Base-by-base conservation (phyloP, 257 asterid genomes). In the Penstemon davidsonii region DNA sequence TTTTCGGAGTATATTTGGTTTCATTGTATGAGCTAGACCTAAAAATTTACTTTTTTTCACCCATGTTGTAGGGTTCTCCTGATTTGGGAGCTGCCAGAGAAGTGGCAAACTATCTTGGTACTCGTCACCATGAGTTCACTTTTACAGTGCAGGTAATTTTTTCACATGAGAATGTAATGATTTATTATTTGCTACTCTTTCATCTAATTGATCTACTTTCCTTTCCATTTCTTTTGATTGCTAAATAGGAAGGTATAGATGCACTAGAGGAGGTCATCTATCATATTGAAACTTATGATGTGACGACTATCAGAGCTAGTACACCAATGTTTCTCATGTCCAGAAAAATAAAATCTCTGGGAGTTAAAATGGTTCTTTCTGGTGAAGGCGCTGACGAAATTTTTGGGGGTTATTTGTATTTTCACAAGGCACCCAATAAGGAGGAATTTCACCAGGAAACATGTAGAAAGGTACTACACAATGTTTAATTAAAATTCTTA, bases 361-460 rank as follows among this genome's bases (percentile, higher is more conserved):
- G 98, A 67, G 98, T 94, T 67, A 94, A 94, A 79, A 87, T 94
- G 99, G 99, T 91, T 79, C 82, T 94, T 61, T 94, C 99, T 64
- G 98, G 99, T 71, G 99, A 94, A 94, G 99, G 99, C 60, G 83
- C 98, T 54, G 99, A 94, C 75, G 99, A 94, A 75, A 91, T 94
- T 13, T 94, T 91, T 82, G 99, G 99, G 58, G 99, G 99, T 64
- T 93, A 90, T 86, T 79, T 93, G 79, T 91, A 91, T 69, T 91
- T 91, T 78, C 99, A 93, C 69, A 93, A 93, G 87, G 99, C 99
- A 42, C 99, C 99, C 37, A 88, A 88, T 85, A 94, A 91, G 81
- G 92, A 85, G 73, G 99, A 91, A 83, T 75, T 94, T 62, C 99
- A 94, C 79, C 77, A 82, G 76, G 99, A 94, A 82, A 91, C 97